Percentiles rank a stretch among this genome's conserved stretches.
Evolutionary conservation across 139 green algal species (phyloP).

Genomic region (Chlamydomonas schloesseri): DNA sequence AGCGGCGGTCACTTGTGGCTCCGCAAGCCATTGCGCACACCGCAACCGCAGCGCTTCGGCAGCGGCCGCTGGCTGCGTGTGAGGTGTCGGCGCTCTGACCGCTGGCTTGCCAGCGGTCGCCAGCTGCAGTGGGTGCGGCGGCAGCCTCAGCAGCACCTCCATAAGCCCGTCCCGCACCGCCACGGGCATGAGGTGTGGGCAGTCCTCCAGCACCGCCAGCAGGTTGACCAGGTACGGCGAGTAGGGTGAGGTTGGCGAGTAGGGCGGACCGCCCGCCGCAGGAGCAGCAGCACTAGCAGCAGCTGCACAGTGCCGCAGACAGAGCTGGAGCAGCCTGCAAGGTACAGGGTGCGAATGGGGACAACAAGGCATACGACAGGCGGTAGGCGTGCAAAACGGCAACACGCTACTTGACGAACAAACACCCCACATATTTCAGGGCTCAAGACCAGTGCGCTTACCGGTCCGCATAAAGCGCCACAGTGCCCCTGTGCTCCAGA

Average conservation of each 20-base stretch:
- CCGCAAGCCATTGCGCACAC: background rate
- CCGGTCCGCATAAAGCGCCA: constrained; percentile 9
- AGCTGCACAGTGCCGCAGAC: too few relatives aligned
- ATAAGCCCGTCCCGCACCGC: background rate
- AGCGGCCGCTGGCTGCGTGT: background rate
- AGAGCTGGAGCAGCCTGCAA: background rate
- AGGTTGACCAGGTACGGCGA: constrained; percentile 11
- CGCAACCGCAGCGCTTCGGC: background rate
- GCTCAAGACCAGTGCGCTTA: background rate
- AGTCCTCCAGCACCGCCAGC: background rate
- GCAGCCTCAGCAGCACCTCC: background rate
- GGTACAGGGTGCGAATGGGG: background rate
- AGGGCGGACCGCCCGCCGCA: background rate
- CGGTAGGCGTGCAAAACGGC: too few relatives aligned
- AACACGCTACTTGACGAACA: too few relatives aligned
- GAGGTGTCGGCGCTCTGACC: background rate
- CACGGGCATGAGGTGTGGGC: background rate
- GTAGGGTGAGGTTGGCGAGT: background rate
- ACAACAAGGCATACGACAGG: background rate
- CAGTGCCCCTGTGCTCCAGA: background rate
- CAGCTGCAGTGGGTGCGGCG: background rate
- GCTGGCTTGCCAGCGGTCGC: background rate
- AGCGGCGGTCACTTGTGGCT: background rate
- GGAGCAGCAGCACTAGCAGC: background rate
- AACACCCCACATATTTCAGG: too few relatives aligned